Percentiles rank a stretch among this genome's conserved stretches.
Evolutionary conservation across 1,284 basidiomycete species (phyloP).

Genomic region (Gomphus bonarii): DNA sequence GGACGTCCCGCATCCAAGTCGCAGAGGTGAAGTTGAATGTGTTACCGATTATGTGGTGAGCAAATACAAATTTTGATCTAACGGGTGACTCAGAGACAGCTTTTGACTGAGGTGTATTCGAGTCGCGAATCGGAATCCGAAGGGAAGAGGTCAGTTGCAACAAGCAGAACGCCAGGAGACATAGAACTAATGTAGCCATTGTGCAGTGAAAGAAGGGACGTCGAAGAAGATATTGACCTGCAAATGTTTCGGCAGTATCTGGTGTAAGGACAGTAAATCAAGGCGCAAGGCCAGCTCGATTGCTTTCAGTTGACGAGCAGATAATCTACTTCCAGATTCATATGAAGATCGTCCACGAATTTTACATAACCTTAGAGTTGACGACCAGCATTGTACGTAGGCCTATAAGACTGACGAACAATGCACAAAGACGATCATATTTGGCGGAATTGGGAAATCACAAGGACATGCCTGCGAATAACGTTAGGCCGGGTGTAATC

Average conservation of each 20-base stretch:
- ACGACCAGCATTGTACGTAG: neutral
- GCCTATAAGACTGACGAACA: neutral
- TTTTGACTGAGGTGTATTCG: neutral
- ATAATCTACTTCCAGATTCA: neutral
- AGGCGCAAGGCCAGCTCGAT: neutral
- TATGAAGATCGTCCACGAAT: neutral
- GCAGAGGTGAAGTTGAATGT: constrained; percentile 48
- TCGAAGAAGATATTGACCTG: neutral
- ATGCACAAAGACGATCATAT: neutral
- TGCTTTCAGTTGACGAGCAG: neutral
- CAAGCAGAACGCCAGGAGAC: neutral
- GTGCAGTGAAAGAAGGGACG: neutral
- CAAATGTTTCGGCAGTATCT: neutral
- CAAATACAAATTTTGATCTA: constrained; percentile 43
- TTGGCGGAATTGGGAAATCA: neutral
- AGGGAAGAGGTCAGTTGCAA: neutral
- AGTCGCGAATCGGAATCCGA: neutral
- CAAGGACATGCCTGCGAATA: neutral
- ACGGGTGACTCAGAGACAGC: neutral
- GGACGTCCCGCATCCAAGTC: constrained; percentile 49
- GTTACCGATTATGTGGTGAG: constrained; percentile 64
- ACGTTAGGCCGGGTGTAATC: too few species aligned
- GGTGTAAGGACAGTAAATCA: neutral
- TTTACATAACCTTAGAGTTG: neutral
- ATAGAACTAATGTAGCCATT: neutral